phyloP scores from a whole-genome alignment of 2,329 filamentous ascomycete species.

The Claviceps digitariae region DNA sequence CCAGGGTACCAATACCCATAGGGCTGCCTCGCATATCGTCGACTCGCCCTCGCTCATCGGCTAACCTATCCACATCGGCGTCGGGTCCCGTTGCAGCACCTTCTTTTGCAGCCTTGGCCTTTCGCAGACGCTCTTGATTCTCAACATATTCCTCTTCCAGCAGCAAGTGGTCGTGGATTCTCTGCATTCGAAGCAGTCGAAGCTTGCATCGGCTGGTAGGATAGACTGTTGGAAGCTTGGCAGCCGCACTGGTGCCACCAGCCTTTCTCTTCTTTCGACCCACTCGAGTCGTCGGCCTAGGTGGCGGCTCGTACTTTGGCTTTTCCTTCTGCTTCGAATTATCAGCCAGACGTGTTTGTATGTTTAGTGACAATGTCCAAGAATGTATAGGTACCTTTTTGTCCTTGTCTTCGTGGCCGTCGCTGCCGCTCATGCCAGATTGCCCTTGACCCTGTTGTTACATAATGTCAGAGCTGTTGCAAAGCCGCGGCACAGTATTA shows the following conservation, averaged over 20 bases:
- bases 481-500: background rate
- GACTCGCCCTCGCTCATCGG: conserved; percentile 85
- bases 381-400: conserved; percentile 58
- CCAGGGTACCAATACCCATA: conserved; percentile 94
- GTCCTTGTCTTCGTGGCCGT: conserved; percentile 74
- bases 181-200: conserved; percentile 92
- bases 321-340: conserved; percentile 70
- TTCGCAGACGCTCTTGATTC: conserved; percentile 92
- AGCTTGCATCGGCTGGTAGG: conserved; percentile 97
- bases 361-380: background rate
- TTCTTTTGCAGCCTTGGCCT: conserved; percentile 72
- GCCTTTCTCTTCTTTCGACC: conserved; percentile 98
- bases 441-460: conserved; percentile 59
- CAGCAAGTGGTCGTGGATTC: conserved; percentile 92
- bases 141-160: conserved; percentile 98
- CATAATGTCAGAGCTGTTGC: background rate
- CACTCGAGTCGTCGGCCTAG: conserved; percentile 89
- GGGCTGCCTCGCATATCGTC: conserved; percentile 98
- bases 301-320: conserved; percentile 98
- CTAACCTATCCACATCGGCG: conserved; percentile 65
- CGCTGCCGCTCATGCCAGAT: conserved; percentile 72
- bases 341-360: conserved; percentile 9
- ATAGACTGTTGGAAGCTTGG: conserved; percentile 87
- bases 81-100: conserved; percentile 57
- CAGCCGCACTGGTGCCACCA: conserved; percentile 82